phyloP scores from a whole-genome alignment of 1,284 basidiomycete species.

The Trametes pubescens region DNA sequence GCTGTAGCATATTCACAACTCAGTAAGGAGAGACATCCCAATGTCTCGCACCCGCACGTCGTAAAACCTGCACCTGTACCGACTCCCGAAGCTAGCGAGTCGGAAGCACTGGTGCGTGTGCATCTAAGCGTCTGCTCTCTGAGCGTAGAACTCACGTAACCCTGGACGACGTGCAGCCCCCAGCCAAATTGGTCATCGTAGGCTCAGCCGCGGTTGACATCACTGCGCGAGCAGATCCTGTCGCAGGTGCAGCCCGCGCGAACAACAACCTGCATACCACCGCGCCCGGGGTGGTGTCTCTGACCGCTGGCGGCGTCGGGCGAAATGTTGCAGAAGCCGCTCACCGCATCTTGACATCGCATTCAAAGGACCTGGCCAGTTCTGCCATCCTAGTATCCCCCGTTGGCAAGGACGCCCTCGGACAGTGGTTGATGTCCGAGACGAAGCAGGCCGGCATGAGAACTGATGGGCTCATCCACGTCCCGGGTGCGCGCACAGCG shows the following conservation, averaged over 20 bases:
- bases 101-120: constrained; percentile 4
- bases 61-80: background rate
- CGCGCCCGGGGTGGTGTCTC: constrained; percentile 75
- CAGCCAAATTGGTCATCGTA: constrained; percentile 67
- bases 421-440: constrained; percentile 66
- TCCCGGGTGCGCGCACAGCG: constrained; percentile 61
- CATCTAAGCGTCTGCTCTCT: background rate
- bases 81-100: background rate
- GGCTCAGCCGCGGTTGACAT: constrained; percentile 91
- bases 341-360: constrained; percentile 62
- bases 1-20: constrained; percentile 82
- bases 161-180: constrained; percentile 23
- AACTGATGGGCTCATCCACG: constrained; percentile 75
- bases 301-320: constrained; percentile 91
- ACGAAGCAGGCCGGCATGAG: constrained; percentile 75
- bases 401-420: constrained; percentile 76
- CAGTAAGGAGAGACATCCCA: constrained; percentile 31
- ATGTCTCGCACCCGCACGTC: constrained; percentile 24
- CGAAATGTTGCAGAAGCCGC: constrained; percentile 95
- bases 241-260: constrained; percentile 34
- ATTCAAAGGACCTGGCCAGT: constrained; percentile 42
- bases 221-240: constrained; percentile 62
- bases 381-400: constrained; percentile 66
- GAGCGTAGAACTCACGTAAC: background rate
- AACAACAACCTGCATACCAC: constrained; percentile 66